Conservation (phyloP, 441 rosid species). For the Euphorbia schlechtendalii region DNA sequence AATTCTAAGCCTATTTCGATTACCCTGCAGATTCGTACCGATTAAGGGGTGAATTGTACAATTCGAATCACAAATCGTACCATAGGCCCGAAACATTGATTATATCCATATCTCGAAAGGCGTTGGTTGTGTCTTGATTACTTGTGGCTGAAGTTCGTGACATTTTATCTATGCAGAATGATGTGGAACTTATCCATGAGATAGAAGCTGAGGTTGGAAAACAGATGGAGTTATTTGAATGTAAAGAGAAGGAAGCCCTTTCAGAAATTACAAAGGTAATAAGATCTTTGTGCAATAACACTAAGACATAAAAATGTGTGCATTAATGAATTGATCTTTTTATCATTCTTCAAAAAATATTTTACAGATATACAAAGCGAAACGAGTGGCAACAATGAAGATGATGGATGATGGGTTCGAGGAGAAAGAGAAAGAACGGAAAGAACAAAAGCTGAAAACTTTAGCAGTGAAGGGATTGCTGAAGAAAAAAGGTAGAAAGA, state of each 20-base stretch:
- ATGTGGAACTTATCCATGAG: conserved; percentile 58
- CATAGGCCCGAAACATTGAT: no score
- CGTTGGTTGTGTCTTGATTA: background rate
- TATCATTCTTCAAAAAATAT: background rate
- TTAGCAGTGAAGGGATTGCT: conserved; percentile 60
- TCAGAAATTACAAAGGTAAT: conserved; percentile 66
- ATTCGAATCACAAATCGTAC: no score
- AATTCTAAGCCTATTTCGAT: no score
- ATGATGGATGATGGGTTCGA: conserved; percentile 86
- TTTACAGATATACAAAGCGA: conserved; percentile 74
- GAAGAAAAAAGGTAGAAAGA: conserved; percentile 42
- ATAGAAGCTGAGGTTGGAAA: conserved; percentile 70
- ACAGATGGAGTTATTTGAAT: conserved; percentile 56
- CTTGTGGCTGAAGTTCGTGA: conserved; percentile 17
- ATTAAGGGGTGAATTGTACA: no score
- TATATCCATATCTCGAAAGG: no score
- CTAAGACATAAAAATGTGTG: background rate
- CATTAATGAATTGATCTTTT: background rate
- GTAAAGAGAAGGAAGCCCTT: conserved; percentile 70
- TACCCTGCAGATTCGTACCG: no score
- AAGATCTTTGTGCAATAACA: background rate
- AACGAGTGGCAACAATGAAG: conserved; percentile 78
- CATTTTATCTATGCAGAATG: conserved; percentile 50
- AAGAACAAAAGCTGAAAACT: conserved; percentile 51
- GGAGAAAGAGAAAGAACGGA: conserved; percentile 65